Percentiles rank a stretch among this genome's conserved stretches.
Conservation (phyloP, 257 asterid genomes). For the Ajuga chamaepitys region DNA sequence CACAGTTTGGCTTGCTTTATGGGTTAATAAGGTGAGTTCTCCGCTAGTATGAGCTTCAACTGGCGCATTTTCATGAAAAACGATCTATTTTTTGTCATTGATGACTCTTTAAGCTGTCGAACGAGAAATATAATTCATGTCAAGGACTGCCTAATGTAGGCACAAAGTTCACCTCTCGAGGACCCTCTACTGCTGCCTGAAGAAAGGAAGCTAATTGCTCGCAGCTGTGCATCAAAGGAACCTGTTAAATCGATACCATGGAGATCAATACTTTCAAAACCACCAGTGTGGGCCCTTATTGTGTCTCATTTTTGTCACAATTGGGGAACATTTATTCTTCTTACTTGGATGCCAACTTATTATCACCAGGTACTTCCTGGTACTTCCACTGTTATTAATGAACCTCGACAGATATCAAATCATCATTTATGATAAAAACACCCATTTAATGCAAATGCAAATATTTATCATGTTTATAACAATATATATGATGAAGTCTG, state of each 20-base stretch:
- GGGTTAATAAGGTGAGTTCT: conserved; percentile 63
- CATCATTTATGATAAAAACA: too few species aligned
- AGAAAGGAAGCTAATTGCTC: conserved; percentile 71
- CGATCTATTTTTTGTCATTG: not conserved
- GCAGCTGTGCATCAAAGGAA: conserved; percentile 48
- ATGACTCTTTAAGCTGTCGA: not conserved
- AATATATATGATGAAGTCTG: not conserved
- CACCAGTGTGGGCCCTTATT: conserved; percentile 89
- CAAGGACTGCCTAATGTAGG: conserved; percentile 38
- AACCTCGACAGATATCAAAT: not conserved
- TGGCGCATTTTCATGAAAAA: not conserved
- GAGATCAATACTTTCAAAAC: conserved; percentile 68
- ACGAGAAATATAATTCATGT: conserved; percentile 3
- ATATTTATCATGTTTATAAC: not conserved
- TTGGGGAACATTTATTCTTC: conserved; percentile 92
- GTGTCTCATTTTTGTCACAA: conserved; percentile 85
- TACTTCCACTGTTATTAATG: not conserved
- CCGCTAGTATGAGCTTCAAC: conserved; percentile 7
- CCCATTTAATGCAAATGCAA: not conserved
- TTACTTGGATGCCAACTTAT: conserved; percentile 97
- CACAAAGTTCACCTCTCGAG: conserved; percentile 76
- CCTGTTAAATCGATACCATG: conserved; percentile 86
- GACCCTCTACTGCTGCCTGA: conserved; percentile 60
- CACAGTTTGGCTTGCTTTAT: conserved; percentile 63
- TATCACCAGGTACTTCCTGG: conserved; percentile 64